Conservation (phyloP, 352 stramenopile species). For the Phytopythium helicoides region DNA sequence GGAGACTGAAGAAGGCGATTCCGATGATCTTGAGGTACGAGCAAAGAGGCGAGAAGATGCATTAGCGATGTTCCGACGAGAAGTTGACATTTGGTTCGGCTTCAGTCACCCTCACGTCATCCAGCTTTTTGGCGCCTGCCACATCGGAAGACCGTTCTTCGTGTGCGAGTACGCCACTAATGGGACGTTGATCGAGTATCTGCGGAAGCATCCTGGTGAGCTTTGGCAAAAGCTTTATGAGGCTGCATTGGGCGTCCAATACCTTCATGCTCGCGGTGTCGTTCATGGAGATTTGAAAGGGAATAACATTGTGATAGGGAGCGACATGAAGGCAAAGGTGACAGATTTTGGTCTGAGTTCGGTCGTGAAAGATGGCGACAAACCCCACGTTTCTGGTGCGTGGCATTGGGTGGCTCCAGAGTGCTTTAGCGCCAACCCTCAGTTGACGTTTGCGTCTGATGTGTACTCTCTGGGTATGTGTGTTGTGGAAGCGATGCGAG, state of each 20-base stretch:
- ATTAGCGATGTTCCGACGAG: constrained; percentile 19
- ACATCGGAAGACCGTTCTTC: constrained; percentile 27
- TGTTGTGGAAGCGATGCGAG: constrained; percentile 11
- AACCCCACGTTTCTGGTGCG: not conserved
- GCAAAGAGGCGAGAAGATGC: constrained; percentile 4
- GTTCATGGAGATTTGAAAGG: constrained; percentile 38
- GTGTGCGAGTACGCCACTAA: constrained; percentile 25
- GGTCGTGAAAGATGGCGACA: not conserved
- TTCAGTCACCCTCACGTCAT: constrained; percentile 29
- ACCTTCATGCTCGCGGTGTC: constrained; percentile 23
- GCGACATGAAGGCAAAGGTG: constrained; percentile 25
- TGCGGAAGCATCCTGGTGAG: constrained; percentile 17
- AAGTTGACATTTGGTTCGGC: constrained; percentile 29
- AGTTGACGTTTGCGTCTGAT: constrained; percentile 12
- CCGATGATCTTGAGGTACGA: not conserved
- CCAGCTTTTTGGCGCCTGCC: constrained; percentile 26
- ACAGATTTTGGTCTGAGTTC: constrained; percentile 28
- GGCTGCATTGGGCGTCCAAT: constrained; percentile 26
- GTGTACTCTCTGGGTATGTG: constrained; percentile 19
- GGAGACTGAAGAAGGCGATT: constrained; percentile 4
- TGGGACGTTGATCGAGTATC: constrained; percentile 13
- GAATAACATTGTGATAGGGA: constrained; percentile 30
- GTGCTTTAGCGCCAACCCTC: not conserved
- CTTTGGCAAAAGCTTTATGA: constrained; percentile 24
- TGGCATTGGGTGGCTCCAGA: constrained; percentile 21